Evolutionary conservation across 306 rosid species (phyloP).

Genomic region (Cajanus cajan): DNA sequence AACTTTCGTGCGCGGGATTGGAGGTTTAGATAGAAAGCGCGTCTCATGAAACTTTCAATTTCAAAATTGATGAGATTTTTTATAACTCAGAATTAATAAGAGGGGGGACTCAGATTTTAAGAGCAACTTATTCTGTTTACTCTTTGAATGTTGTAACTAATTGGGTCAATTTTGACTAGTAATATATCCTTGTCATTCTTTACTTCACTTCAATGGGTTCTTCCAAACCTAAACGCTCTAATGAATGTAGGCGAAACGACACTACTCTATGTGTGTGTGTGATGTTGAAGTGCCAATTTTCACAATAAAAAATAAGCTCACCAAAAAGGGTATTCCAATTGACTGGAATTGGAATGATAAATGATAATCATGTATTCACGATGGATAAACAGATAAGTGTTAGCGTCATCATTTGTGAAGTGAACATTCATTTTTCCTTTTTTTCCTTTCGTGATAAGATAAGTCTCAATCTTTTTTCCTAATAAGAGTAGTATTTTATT

Average conservation of each 20-base stretch:
- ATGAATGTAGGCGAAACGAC: background rate
- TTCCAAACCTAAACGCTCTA: background rate
- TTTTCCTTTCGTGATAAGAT: slow-evolving; percentile 17
- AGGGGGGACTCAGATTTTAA: background rate
- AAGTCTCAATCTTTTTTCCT: background rate
- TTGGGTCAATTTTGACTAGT: background rate
- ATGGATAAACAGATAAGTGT: slow-evolving; percentile 16
- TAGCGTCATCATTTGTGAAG: slow-evolving; percentile 11
- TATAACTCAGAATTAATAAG: background rate
- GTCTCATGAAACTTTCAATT: background rate
- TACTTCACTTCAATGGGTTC: background rate
- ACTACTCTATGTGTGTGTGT: slow-evolving; percentile 2
- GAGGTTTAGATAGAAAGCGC: slow-evolving; percentile 36
- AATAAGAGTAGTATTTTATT: background rate
- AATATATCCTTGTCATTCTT: background rate
- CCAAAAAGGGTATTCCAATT: background rate
- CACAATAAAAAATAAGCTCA: background rate
- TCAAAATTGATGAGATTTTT: background rate
- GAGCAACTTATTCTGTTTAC: background rate
- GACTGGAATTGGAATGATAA: background rate
- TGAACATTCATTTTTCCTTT: slow-evolving; percentile 15
- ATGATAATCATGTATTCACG: background rate
- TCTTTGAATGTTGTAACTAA: background rate
- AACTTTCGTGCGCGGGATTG: slow-evolving; percentile 32
- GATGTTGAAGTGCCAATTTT: slow-evolving; percentile 8